A percentile compares a stretch with the other conserved stretches of the same genome.
These are phyloP conservation scores for Gastrolobium bilobum DNA, from an alignment of 306 rosid species.

Conservation along the genomic window DNA sequence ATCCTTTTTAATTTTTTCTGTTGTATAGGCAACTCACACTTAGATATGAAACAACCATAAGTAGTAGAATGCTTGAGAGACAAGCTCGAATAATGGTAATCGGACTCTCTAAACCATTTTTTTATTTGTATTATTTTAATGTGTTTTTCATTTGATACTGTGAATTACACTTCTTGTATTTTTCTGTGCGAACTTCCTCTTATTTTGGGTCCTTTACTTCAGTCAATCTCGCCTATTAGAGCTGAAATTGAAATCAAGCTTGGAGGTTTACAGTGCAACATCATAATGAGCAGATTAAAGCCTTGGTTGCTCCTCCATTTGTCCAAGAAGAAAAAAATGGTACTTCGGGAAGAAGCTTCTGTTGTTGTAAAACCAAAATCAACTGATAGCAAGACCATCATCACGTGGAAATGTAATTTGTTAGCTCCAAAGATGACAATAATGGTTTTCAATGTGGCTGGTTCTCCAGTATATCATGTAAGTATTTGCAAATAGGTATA, in stretches of 20 bases:
- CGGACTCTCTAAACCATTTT: not conserved
- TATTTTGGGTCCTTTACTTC: slow-evolving; percentile 44
- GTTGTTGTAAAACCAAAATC: slow-evolving; percentile 63
- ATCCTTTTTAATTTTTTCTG: not conserved
- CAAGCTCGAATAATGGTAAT: slow-evolving; percentile 4
- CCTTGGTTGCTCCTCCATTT: slow-evolving; percentile 77
- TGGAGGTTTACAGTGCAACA: slow-evolving; percentile 79
- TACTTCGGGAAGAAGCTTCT: slow-evolving; percentile 72
- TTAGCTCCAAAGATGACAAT: slow-evolving; percentile 84
- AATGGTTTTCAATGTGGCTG: slow-evolving; percentile 67
- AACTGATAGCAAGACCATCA: slow-evolving; percentile 62
- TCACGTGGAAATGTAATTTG: slow-evolving; percentile 85
- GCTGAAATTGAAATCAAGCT: slow-evolving; percentile 89
- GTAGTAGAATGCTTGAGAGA: not conserved
- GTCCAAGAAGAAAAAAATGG: slow-evolving; percentile 78
- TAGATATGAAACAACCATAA: not conserved
- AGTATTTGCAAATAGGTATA: slow-evolving; percentile 49
- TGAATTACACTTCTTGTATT: slow-evolving; percentile 12
- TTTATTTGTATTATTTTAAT: not conserved
- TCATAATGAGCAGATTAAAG: slow-evolving; percentile 75
- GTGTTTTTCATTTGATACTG: slow-evolving; percentile 16
- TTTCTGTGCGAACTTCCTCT: slow-evolving; percentile 38
- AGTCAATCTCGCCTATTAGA: slow-evolving; percentile 71
- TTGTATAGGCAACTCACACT: not conserved
- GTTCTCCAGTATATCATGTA: slow-evolving; percentile 78